phyloP scores from a whole-genome alignment of 2,329 filamentous ascomycete species.

The Byssoonygena ceratinophila region DNA sequence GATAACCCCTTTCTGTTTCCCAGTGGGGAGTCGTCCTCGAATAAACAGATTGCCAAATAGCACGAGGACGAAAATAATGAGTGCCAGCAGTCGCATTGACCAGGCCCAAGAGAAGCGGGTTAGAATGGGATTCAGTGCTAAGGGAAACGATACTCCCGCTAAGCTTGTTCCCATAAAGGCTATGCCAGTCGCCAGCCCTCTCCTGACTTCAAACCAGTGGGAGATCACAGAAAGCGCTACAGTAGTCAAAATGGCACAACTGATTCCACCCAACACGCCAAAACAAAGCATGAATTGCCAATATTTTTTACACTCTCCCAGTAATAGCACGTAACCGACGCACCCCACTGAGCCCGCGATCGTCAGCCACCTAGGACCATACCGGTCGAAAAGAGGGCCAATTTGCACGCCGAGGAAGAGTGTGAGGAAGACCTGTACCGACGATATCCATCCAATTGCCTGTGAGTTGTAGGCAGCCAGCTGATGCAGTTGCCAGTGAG shows the following conservation, averaged over 20 bases:
- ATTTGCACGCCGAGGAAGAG: conserved; percentile 28
- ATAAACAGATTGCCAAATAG: conserved; percentile 8
- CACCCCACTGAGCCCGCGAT: conserved; percentile 24
- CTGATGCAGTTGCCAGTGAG: conserved; percentile 31
- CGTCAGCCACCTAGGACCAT: conserved; percentile 25
- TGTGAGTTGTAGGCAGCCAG: conserved; percentile 22
- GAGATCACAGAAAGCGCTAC: conserved; percentile 25
- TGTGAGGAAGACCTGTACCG: conserved; percentile 32
- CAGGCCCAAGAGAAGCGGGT: conserved; percentile 25
- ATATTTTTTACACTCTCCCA: conserved; percentile 28
- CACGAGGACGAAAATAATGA: conserved; percentile 14
- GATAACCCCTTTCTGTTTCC: not conserved
- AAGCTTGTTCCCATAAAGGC: conserved; percentile 28
- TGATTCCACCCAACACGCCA: conserved; percentile 28
- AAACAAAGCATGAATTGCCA: conserved; percentile 32
- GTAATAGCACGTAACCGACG: conserved; percentile 23
- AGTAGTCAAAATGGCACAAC: conserved; percentile 25
- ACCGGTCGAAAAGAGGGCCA: conserved; percentile 32
- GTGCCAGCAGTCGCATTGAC: conserved; percentile 18
- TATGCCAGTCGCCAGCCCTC: conserved; percentile 28
- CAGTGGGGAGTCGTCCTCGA: conserved; percentile 17
- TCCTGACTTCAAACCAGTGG: conserved; percentile 28
- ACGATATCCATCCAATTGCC: conserved; percentile 35
- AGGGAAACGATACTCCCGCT: conserved; percentile 29
- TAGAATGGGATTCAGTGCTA: conserved; percentile 24